Conservation (phyloP, 495 filamentous ascomycete genomes). For the Thermothielavioides terrestris region DNA sequence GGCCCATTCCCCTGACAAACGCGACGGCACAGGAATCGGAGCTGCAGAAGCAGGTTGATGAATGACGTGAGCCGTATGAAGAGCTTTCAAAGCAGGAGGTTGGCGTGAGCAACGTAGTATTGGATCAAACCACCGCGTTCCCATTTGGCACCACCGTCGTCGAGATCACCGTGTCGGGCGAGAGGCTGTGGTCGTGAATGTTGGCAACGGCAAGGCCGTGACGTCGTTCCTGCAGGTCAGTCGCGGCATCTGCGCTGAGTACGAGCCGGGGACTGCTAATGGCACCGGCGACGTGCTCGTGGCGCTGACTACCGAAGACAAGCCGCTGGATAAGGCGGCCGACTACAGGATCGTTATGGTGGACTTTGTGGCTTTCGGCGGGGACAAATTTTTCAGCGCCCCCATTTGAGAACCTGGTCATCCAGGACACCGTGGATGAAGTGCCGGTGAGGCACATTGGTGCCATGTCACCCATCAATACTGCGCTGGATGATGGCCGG, state of each 20-base stretch:
- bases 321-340: constrained; percentile 25
- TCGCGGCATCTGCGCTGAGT: constrained; percentile 38
- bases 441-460: constrained; percentile 41
- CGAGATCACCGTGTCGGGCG: constrained; percentile 36
- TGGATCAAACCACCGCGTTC: constrained; percentile 46
- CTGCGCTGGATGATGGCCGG: constrained; percentile 41
- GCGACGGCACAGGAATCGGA: constrained; percentile 40
- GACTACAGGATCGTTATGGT: constrained; percentile 45
- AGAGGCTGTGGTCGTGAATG: constrained; percentile 42
- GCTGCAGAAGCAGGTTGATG: constrained; percentile 43
- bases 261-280: constrained; percentile 29
- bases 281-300: constrained; percentile 30
- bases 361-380: constrained; percentile 48
- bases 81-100: constrained; percentile 39
- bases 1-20: constrained; percentile 49
- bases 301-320: constrained; percentile 32
- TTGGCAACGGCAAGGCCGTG: constrained; percentile 37
- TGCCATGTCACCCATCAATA: constrained; percentile 36
- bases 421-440: constrained; percentile 45
- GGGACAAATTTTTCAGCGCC: constrained; percentile 45
- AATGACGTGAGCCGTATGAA: constrained; percentile 47
- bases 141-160: constrained; percentile 51
- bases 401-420: constrained; percentile 25
- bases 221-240: constrained; percentile 47
- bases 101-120: constrained; percentile 36